A percentile compares a stretch with the other conserved stretches of the same genome.
These are phyloP conservation scores for Chrysosphaeria jannelii DNA, from an alignment of 2,329 filamentous ascomycete species.

Conservation along the genomic window DNA sequence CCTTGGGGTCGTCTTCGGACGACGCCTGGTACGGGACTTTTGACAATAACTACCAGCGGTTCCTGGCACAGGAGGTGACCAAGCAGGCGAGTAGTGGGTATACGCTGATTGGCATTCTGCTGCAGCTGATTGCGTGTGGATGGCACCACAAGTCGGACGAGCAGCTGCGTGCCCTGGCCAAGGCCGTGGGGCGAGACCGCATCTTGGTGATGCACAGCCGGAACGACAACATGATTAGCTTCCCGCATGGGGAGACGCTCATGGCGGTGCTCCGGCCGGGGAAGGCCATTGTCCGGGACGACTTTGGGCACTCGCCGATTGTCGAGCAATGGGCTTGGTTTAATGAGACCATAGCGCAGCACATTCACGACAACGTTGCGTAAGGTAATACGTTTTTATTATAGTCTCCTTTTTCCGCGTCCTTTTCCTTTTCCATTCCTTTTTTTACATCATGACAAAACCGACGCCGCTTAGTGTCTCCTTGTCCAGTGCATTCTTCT, in stretches of 20 bases:
- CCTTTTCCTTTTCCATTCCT: not conserved
- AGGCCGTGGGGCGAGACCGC: constrained; percentile 37
- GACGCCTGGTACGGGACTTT: constrained; percentile 14
- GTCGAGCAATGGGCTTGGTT: constrained; percentile 43
- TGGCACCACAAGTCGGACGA: constrained; percentile 46
- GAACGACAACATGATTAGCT: constrained; percentile 46
- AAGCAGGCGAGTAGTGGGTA: constrained; percentile 38
- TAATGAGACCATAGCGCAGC: constrained; percentile 27
- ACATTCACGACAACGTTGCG: constrained; percentile 21
- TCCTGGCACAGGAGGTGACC: constrained; percentile 46
- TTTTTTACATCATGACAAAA: constrained; percentile 32
- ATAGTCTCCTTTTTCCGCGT: not conserved
- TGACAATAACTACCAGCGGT: constrained; percentile 50
- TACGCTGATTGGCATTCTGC: constrained; percentile 34
- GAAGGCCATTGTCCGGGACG: constrained; percentile 31
- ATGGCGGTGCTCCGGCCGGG: constrained; percentile 32
- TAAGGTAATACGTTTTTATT: constrained; percentile 1
- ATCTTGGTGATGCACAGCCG: constrained; percentile 56
- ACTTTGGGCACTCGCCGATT: constrained; percentile 43
- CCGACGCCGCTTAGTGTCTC: constrained; percentile 63
- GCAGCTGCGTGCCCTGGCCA: constrained; percentile 34
- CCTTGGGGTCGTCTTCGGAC: constrained; percentile 1
- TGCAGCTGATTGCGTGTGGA: constrained; percentile 49
- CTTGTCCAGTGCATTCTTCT: constrained; percentile 46
- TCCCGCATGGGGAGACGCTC: constrained; percentile 37